These are phyloP conservation scores for Boletus sensibilis DNA, from an alignment of 768 basidiomycete genomes.

Conservation along the genomic window DNA sequence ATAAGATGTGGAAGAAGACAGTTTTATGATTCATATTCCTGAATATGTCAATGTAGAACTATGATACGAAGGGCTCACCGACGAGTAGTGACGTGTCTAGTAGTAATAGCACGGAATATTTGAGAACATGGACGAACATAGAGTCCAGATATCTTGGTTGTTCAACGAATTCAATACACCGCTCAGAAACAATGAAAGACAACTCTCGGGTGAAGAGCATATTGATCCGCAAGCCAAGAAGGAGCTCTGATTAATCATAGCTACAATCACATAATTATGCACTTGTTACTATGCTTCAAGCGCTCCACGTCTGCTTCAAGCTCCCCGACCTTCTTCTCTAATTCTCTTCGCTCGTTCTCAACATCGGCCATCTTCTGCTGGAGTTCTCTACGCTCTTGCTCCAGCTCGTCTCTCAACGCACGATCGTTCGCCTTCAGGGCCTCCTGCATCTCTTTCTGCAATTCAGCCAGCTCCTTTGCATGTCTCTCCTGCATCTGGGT, in stretches of 20 bases:
- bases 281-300: neutral
- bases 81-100: no score
- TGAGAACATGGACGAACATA: neutral
- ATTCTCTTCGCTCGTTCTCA: neutral
- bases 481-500: neutral
- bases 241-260: neutral
- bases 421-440: neutral
- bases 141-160: neutral
- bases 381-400: neutral
- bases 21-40: no score
- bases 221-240: neutral
- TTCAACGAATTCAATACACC: neutral
- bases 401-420: neutral
- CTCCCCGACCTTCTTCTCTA: neutral
- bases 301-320: neutral
- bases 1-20: no score
- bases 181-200: neutral
- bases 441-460: neutral
- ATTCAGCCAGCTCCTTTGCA: neutral
- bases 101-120: no score
- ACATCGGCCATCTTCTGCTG: neutral
- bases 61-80: no score
- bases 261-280: neutral
- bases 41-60: no score
- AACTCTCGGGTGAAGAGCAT: neutral